phyloP scores from a whole-genome alignment of 139 green algal genomes.

The Coccomyxa sp. region DNA sequence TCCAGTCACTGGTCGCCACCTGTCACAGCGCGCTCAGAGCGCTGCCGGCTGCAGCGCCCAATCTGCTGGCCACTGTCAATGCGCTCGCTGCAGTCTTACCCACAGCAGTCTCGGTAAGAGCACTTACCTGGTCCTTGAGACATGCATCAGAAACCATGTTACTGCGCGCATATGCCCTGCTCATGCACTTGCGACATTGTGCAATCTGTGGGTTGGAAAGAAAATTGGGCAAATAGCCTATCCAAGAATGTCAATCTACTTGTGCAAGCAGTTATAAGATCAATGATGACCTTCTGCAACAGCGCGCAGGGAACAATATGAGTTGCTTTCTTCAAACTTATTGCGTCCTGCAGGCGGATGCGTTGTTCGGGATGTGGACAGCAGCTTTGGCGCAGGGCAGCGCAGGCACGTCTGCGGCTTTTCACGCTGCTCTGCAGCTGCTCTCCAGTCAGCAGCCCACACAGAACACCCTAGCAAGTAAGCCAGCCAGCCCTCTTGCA shows the following conservation, averaged over 20 bases:
- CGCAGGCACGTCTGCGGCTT: conserved; percentile 25
- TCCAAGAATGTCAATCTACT: no score
- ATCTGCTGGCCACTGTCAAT: conserved; percentile 35
- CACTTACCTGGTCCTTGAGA: background rate
- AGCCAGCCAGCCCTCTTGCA: no score
- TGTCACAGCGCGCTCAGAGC: conserved; percentile 27
- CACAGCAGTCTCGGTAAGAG: background rate
- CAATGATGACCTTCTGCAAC: no score
- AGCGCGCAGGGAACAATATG: no score
- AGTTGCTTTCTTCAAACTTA: no score
- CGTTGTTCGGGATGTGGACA: conserved; percentile 36
- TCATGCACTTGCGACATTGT: no score
- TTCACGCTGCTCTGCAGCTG: conserved; percentile 31
- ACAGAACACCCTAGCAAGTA: no score
- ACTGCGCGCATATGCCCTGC: no score
- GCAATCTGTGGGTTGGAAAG: no score
- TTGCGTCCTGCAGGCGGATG: conserved; percentile 13
- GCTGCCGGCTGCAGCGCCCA: conserved; percentile 21
- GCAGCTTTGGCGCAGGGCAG: conserved; percentile 23
- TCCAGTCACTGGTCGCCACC: conserved; percentile 30
- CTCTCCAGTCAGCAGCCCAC: conserved; percentile 11
- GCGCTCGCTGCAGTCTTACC: conserved; percentile 20
- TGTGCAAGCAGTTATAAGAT: no score
- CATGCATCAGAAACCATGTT: background rate
- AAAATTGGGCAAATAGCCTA: no score